Evolutionary conservation across 2,329 filamentous ascomycete genomes (phyloP).

Genomic region (Biscogniauxia mediterranea): DNA sequence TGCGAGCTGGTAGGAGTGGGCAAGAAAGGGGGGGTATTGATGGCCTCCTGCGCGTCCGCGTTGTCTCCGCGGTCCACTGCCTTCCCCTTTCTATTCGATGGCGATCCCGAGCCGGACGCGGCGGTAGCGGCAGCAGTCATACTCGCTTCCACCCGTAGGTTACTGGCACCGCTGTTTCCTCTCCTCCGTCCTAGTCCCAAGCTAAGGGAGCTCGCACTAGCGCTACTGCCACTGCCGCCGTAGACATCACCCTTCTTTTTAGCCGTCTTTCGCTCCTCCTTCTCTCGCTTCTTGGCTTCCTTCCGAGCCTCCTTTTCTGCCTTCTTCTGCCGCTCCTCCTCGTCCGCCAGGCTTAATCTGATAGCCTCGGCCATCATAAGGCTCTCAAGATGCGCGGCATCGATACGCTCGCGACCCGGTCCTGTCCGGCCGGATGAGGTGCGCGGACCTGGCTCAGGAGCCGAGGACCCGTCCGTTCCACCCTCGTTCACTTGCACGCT

Average conservation of each 20-base stretch:
- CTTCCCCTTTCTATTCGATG: conserved; percentile 63
- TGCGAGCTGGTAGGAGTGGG: conserved; percentile 45
- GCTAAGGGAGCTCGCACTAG: conserved; percentile 64
- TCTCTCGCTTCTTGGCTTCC: conserved; percentile 80
- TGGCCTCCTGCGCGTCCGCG: conserved; percentile 24
- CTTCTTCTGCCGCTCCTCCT: conserved; percentile 87
- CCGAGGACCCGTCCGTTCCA: conserved; percentile 26
- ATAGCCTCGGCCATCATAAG: conserved; percentile 99
- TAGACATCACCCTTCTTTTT: conserved; percentile 56
- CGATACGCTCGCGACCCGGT: conserved; percentile 28
- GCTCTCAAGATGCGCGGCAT: conserved; percentile 75
- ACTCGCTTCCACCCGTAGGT: conserved; percentile 56
- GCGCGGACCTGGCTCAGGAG: conserved; percentile 35
- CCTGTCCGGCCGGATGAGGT: conserved; percentile 29
- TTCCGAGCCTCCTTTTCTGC: conserved; percentile 79
- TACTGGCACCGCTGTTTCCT: conserved; percentile 59
- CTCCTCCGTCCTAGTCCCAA: conserved; percentile 58
- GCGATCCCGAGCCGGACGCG: conserved; percentile 32
- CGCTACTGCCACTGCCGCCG: conserved; percentile 44
- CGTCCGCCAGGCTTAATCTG: conserved; percentile 81
- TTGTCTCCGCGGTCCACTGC: conserved; percentile 56
- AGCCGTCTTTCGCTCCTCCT: conserved; percentile 75
- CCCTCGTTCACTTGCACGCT: conserved; percentile 22
- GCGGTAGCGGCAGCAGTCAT: conserved; percentile 43
- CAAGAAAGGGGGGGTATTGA: conserved; percentile 39